These are phyloP conservation scores for Cyclocybe cylindracea DNA, from an alignment of 768 basidiomycete species.

Conservation along the genomic window DNA sequence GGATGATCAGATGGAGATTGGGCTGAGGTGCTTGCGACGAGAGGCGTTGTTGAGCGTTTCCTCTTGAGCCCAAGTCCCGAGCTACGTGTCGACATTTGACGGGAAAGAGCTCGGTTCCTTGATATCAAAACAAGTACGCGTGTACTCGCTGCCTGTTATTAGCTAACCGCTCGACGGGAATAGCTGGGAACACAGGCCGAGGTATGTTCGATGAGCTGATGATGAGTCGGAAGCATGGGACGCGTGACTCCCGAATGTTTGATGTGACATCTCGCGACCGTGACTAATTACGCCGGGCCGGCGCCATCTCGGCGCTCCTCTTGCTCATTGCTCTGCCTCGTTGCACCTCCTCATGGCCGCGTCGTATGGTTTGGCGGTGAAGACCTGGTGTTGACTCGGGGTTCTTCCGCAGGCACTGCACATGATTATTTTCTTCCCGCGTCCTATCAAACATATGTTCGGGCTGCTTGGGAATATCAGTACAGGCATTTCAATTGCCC, in stretches of 20 bases:
- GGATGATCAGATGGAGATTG: not conserved
- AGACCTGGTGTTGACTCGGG: not conserved
- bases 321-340: constrained; percentile 1
- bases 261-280: constrained; percentile 23
- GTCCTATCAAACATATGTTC: not conserved
- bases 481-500: not conserved
- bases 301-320: constrained; percentile 4
- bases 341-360: not conserved
- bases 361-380: not conserved
- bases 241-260: constrained; percentile 15
- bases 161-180: no score
- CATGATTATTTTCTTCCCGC: not conserved
- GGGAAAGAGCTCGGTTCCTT: no score
- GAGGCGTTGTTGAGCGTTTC: no score
- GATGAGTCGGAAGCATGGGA: not conserved
- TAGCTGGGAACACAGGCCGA: no score
- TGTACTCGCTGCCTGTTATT: no score
- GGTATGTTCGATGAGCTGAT: no score
- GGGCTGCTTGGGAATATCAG: not conserved
- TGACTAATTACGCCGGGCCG: constrained; percentile 5
- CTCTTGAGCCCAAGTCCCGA: no score
- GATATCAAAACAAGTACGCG: no score
- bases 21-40: not conserved
- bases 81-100: not conserved
- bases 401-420: not conserved